Evolutionary conservation across 306 rosid species (phyloP).

Genomic region (Corylus heterophylla): DNA sequence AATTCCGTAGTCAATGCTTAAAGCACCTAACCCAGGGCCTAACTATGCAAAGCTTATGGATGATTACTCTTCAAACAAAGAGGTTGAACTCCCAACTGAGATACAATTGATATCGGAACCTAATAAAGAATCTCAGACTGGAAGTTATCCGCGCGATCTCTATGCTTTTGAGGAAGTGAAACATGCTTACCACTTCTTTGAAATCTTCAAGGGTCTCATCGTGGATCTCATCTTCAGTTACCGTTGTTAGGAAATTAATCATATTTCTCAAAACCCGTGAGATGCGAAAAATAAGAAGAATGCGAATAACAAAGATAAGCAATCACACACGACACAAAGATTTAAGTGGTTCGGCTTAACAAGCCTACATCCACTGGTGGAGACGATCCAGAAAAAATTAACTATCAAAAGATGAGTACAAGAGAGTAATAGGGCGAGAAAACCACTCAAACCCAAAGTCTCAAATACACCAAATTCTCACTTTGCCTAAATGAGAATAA

Average conservation of each 20-base stretch:
- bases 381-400: no score
- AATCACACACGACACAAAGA: no score
- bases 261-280: no score
- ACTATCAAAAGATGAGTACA: no score
- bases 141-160: not conserved
- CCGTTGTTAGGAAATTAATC: not conserved
- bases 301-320: no score
- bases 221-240: constrained; percentile 46
- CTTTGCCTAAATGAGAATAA: no score
- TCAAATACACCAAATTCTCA: no score
- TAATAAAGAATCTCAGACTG: constrained; percentile 1
- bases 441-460: no score
- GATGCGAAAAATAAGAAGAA: no score
- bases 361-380: no score
- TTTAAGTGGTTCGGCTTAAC: no score
- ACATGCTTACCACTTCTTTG: constrained; percentile 32
- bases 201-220: constrained; percentile 38
- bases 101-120: constrained; percentile 28
- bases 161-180: constrained; percentile 12
- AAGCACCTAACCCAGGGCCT: constrained; percentile 39
- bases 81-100: constrained; percentile 30
- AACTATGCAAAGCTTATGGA: constrained; percentile 49
- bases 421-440: no score
- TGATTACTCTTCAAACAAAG: constrained; percentile 19
- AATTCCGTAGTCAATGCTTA: constrained; percentile 32